These are phyloP conservation scores for Populus deltoides DNA, from an alignment of 345 rosid species.

Conservation along the genomic window DNA sequence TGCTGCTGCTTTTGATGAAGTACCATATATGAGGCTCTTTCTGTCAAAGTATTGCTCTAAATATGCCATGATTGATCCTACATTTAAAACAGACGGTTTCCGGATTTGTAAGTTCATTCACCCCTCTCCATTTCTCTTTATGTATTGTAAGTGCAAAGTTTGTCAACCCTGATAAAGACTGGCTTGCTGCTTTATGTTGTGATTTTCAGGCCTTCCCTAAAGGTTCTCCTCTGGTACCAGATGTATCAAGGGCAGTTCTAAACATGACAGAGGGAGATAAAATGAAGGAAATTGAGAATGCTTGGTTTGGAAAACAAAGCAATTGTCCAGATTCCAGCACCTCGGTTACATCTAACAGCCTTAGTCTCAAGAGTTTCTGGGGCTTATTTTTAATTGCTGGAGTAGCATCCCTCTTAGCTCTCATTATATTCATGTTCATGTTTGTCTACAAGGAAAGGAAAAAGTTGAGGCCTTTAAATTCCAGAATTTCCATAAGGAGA, in stretches of 20 bases:
- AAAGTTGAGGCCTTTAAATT: neutral
- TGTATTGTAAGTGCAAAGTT: no score
- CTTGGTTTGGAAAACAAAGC: slow-evolving; percentile 11
- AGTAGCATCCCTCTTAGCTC: neutral
- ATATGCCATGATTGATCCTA: slow-evolving; percentile 25
- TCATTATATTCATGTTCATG: neutral
- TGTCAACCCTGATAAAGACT: no score
- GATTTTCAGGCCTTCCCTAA: slow-evolving; percentile 6
- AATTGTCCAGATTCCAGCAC: neutral
- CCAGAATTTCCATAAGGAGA: neutral
- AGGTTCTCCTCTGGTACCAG: slow-evolving; percentile 21
- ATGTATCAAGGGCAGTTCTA: slow-evolving; percentile 22
- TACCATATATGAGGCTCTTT: slow-evolving; percentile 26
- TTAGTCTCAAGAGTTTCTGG: slow-evolving; percentile 14
- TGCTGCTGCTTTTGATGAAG: slow-evolving; percentile 39
- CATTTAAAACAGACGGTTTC: slow-evolving; percentile 35
- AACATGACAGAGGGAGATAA: neutral
- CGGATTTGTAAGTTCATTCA: slow-evolving; percentile 32
- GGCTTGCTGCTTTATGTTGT: neutral
- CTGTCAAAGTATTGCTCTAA: slow-evolving; percentile 20
- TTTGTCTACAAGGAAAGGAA: slow-evolving; percentile 10
- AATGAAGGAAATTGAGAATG: slow-evolving; percentile 13
- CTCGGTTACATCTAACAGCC: neutral
- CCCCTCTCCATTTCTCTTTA: neutral
- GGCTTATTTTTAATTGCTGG: slow-evolving; percentile 23